These are phyloP conservation scores for Aurantiochytrium sp. DNA, from an alignment of 108 stramenopile genomes.

Conservation along the genomic window DNA sequence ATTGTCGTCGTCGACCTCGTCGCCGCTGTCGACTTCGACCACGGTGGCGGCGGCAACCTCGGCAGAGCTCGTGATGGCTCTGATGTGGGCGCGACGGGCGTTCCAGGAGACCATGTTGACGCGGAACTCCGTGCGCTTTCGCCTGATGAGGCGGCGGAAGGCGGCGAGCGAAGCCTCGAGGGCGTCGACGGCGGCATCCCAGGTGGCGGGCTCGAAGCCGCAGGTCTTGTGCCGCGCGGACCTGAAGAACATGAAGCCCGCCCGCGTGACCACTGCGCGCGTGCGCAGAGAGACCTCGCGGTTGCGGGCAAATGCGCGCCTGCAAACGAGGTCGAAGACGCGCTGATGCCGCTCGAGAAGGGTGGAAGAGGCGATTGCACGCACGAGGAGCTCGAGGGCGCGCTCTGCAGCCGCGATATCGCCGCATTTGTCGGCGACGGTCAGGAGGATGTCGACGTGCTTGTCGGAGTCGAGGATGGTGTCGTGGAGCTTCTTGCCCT, in stretches of 20 bases:
- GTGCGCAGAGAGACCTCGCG: background rate
- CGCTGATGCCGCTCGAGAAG: background rate
- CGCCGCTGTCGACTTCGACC: no score
- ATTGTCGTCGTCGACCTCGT: background rate
- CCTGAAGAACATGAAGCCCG: background rate
- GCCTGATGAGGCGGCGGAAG: background rate
- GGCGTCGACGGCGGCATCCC: background rate
- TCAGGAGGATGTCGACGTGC: background rate
- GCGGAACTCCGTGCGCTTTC: background rate
- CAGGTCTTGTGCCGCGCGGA: background rate
- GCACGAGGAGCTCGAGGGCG: background rate
- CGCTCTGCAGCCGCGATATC: background rate
- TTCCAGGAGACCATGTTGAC: background rate
- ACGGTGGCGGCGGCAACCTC: no score
- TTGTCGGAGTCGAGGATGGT: background rate
- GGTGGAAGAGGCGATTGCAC: background rate
- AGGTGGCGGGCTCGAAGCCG: background rate
- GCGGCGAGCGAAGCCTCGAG: background rate
- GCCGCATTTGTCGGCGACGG: background rate
- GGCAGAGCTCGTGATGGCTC: no score
- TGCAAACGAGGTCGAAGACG: background rate
- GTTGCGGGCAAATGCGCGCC: background rate
- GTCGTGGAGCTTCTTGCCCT: background rate
- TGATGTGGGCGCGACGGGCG: no score
- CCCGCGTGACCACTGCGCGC: background rate